Evolutionary conservation across 2,329 filamentous ascomycete genomes (phyloP).

Genomic region (Coniochaeta sp.): DNA sequence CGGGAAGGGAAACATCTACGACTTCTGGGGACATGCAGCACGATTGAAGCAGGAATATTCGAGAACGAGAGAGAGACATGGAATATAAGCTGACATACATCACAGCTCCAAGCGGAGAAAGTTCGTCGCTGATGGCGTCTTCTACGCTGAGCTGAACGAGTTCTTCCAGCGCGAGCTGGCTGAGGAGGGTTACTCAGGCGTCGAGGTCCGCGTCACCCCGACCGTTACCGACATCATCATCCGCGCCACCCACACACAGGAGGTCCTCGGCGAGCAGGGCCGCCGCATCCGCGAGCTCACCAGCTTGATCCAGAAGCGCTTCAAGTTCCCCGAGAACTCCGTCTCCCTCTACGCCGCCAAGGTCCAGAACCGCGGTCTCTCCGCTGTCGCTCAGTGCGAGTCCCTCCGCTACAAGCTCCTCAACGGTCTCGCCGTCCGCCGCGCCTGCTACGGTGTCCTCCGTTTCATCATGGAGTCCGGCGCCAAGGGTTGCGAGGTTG

Average conservation of each 20-base stretch:
- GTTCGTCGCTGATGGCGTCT: conserved; percentile 97
- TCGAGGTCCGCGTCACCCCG: conserved; percentile 99
- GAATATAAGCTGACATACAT: neutral
- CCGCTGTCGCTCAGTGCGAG: conserved; percentile 99
- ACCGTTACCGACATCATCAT: conserved; percentile 99
- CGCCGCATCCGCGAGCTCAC: conserved; percentile 99
- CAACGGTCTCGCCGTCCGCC: conserved; percentile 96
- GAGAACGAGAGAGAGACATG: neutral
- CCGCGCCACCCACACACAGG: conserved; percentile 99
- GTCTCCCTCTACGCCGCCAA: conserved; percentile 99
- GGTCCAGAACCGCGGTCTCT: conserved; percentile 99
- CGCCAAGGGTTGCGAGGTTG: conserved; percentile 99
- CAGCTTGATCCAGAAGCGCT: conserved; percentile 99
- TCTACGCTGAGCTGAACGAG: conserved; percentile 99
- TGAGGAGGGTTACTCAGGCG: conserved; percentile 99
- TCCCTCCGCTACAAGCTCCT: conserved; percentile 99
- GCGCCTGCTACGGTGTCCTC: conserved; percentile 99
- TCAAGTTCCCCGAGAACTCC: conserved; percentile 99
- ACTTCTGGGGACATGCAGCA: neutral
- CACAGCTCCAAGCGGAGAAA: conserved; percentile 83
- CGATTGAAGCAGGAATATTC: neutral
- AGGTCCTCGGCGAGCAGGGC: conserved; percentile 99
- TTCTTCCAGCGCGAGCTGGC: conserved; percentile 99
- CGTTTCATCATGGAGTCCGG: conserved; percentile 99
- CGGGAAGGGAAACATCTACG: neutral